These are phyloP conservation scores for Nicotiana attenuata DNA, from an alignment of 257 asterid genomes.

Conservation along the genomic window DNA sequence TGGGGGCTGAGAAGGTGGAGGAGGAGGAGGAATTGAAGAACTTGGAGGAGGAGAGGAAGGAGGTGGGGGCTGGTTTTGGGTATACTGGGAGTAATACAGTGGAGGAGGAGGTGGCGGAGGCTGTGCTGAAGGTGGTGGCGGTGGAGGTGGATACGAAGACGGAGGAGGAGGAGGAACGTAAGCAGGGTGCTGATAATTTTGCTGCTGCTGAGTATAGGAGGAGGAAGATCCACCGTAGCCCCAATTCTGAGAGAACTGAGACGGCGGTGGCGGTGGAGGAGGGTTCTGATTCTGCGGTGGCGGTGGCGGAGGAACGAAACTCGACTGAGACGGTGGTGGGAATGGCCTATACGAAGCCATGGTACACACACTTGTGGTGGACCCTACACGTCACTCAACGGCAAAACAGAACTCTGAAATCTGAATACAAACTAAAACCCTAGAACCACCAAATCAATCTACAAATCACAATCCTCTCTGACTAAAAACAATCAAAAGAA, in stretches of 20 bases:
- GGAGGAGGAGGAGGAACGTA: slow-evolving; percentile 49
- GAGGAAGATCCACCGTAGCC: slow-evolving; percentile 34
- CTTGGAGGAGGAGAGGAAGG: slow-evolving; percentile 41
- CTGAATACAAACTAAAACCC: slow-evolving; percentile 21
- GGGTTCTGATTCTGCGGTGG: slow-evolving; percentile 63
- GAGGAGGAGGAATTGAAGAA: slow-evolving; percentile 48
- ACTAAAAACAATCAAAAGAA: neutral
- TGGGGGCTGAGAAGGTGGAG: slow-evolving; percentile 53
- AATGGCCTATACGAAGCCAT: slow-evolving; percentile 93
- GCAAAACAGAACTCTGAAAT: neutral
- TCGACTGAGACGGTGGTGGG: slow-evolving; percentile 60
- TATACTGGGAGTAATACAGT: slow-evolving; percentile 32
- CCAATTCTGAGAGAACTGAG: slow-evolving; percentile 32
- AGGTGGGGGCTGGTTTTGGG: slow-evolving; percentile 47
- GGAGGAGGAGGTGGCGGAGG: slow-evolving; percentile 45
- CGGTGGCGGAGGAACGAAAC: slow-evolving; percentile 49
- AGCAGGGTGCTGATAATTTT: slow-evolving; percentile 37
- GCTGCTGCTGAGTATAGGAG: slow-evolving; percentile 9
- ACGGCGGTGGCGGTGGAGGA: slow-evolving; percentile 43
- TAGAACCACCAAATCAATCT: neutral
- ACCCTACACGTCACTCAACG: neutral
- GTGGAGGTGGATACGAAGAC: slow-evolving; percentile 53
- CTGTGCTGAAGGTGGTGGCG: slow-evolving; percentile 79
- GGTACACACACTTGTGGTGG: neutral
- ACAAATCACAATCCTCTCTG: neutral